Base-by-base conservation (phyloP, 73 alveolate genomes). In the Diophrys sp. region DNA sequence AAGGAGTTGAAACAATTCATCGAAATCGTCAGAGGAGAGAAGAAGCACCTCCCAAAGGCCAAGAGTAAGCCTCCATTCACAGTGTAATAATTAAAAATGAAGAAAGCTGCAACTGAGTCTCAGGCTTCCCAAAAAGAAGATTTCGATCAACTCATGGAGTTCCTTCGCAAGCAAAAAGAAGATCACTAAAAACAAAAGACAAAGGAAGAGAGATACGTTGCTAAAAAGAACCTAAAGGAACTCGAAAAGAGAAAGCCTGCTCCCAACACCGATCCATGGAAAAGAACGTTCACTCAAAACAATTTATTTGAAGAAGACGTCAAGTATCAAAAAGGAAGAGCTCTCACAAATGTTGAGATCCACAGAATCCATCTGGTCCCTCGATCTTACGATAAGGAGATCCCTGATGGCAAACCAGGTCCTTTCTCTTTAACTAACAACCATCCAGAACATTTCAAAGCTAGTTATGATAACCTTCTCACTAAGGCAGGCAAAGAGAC, bases 1-100 rank as follows among this genome's bases (percentile, higher is more conserved):
- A 79, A 79, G 81, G 88, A 79, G 66, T 79, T 79, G 67, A 79
- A 79, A 57, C 76, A 79, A 71, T 79, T 79, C 88, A 79, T 79
- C 70, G 74, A 79, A 57, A 79, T 79, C 34, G 88, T 62, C 67
- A 70, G 88, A 70, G 74, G 81, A 54, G 88, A 79, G 81, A 62
- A 79, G 77, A 79, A 79, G 69, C 53, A 71, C 67, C 81, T 79
- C 54, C 88, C 88, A 70, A 79, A 79, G 24, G 88, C 88, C 70
- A 26, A 79, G 66, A 79, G 71, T 76, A 77, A 77, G 71, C 55
- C 8, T 27, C n/a, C n/a, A n/a, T n/a, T n/a, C n/a, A n/a, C n/a
- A n/a, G n/a, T n/a, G n/a, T n/a, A n/a, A n/a, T n/a, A n/a, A n/a
- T n/a, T n/a, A n/a, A n/a, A n/a, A n/a, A n/a, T n/a, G n/a, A n/a